Evolutionary conservation across 306 rosid species (phyloP).

Genomic region (Inga laurina): DNA sequence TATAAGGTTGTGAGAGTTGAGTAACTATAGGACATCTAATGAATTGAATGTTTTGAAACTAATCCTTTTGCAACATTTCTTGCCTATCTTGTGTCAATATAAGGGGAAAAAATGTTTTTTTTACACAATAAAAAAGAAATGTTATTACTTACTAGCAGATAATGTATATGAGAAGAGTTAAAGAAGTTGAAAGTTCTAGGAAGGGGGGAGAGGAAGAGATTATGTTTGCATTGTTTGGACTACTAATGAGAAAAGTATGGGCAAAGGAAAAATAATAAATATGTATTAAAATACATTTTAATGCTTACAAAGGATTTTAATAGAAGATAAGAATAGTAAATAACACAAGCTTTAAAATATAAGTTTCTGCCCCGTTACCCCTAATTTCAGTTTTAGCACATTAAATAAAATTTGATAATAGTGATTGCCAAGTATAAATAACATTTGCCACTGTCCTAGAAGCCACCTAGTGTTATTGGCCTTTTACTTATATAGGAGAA

Average conservation of each 20-base stretch:
- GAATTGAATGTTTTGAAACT: neutral
- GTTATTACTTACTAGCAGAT: neutral
- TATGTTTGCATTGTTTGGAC: neutral
- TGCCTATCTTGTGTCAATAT: neutral
- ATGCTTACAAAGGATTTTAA: neutral
- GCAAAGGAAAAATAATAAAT: neutral
- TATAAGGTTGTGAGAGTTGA: neutral
- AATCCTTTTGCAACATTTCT: neutral
- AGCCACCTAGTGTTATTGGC: too few relatives aligned
- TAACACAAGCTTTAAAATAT: neutral
- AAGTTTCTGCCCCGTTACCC: neutral
- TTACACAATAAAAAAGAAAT: neutral
- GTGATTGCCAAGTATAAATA: neutral
- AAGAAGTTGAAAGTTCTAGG: neutral
- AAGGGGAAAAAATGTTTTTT: neutral
- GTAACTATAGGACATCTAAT: neutral
- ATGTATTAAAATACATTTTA: neutral
- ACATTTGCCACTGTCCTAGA: constrained; percentile 6
- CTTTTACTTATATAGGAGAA: too few relatives aligned
- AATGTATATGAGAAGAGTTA: neutral
- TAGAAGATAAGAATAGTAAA: neutral
- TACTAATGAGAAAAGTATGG: neutral
- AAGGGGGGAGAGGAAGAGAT: neutral
- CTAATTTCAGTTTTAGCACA: neutral
- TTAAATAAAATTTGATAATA: neutral